Evolutionary conservation across 208 protist genomes (phyloP).

Genomic region (Wallacemonas sp.): DNA sequence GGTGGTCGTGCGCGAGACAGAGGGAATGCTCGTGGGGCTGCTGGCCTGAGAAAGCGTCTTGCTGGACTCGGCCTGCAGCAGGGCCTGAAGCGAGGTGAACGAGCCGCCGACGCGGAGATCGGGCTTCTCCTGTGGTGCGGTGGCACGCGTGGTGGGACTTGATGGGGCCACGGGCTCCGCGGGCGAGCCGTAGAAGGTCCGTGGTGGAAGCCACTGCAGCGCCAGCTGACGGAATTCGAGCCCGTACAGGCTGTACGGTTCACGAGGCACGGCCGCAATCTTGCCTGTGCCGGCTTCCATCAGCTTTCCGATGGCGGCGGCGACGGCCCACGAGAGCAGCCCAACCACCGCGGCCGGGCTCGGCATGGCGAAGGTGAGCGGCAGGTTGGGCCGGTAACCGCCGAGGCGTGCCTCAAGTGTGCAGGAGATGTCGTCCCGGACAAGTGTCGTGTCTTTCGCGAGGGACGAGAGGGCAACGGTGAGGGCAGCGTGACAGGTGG

Average conservation of each 20-base stretch:
- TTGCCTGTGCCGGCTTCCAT: background rate
- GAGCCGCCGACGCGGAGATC: conserved; percentile 6
- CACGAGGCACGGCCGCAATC: background rate
- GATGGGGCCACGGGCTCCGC: background rate
- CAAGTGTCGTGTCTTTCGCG: background rate
- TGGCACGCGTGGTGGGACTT: background rate
- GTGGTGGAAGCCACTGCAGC: conserved; percentile 12
- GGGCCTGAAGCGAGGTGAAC: background rate
- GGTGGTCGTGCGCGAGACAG: background rate
- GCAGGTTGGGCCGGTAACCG: background rate
- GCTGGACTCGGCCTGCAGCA: background rate
- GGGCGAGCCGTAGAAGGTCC: background rate
- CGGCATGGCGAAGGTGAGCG: background rate
- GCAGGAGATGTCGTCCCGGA: background rate
- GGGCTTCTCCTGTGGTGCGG: background rate
- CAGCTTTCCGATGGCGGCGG: background rate
- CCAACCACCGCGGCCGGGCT: conserved; percentile 1
- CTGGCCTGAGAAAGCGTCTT: background rate
- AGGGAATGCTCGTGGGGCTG: background rate
- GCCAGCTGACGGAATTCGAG: background rate
- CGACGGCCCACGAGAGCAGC: conserved; percentile 7
- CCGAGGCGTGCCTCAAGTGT: background rate
- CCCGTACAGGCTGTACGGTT: background rate
- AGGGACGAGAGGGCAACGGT: conserved; percentile 6
- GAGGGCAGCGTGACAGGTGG: conserved; percentile 12